These are phyloP conservation scores for Neoboletus subvelutipes DNA, from an alignment of 768 basidiomycete genomes.

Conservation along the genomic window DNA sequence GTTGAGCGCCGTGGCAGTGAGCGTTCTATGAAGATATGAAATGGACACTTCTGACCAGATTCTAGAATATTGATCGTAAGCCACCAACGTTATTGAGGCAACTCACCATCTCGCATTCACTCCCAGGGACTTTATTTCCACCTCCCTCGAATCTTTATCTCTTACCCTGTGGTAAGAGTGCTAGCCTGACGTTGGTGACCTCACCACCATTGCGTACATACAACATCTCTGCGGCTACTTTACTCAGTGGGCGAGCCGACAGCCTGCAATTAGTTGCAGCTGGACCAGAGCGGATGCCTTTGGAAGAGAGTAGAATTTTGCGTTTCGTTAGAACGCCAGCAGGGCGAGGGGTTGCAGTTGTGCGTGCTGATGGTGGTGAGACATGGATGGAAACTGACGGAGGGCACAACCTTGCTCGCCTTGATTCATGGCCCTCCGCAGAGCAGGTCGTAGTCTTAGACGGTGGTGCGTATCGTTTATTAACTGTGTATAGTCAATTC, in stretches of 20 bases:
- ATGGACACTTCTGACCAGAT: constrained; percentile 4
- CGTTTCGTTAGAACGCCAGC: constrained; percentile 77
- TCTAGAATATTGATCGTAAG: constrained; percentile 82
- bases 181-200: constrained; percentile 57
- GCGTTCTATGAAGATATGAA: constrained; percentile 25
- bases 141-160: constrained; percentile 54
- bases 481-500: neutral
- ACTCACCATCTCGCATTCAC: constrained; percentile 68
- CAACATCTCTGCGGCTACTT: constrained; percentile 53
- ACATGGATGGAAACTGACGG: constrained; percentile 55
- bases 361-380: constrained; percentile 62
- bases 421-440: constrained; percentile 52
- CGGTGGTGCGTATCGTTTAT: constrained; percentile 44
- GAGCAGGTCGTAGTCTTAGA: constrained; percentile 73
- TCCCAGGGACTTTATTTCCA: constrained; percentile 46
- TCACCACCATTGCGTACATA: constrained; percentile 66
- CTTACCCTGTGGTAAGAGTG: constrained; percentile 46
- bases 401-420: constrained; percentile 48
- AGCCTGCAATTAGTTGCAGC: constrained; percentile 48
- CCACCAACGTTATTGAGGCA: constrained; percentile 82
- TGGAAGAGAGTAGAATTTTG: constrained; percentile 53
- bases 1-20: constrained; percentile 69
- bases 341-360: constrained; percentile 69
- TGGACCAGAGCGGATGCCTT: constrained; percentile 38
- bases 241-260: constrained; percentile 61